Evolutionary conservation across 495 filamentous ascomycete species (phyloP), one percentile per base, ranked within the genome.

Genomic region (Aspergillus homomorphus): DNA sequence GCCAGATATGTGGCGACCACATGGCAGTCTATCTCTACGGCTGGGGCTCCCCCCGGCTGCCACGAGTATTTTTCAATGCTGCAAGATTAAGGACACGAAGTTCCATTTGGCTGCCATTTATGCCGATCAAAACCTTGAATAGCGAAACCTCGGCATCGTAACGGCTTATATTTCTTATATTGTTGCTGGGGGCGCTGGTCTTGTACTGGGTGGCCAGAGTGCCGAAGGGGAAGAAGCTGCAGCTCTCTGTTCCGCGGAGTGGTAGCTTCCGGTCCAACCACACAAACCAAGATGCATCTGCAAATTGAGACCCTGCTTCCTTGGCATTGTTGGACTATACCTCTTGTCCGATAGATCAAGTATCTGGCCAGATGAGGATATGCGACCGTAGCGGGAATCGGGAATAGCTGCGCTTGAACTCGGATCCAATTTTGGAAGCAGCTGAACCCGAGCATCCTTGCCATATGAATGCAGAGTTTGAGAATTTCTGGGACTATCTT

Each of bases 151-250:
- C 60, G 87, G 85, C 38, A 77, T 87, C 46, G 70, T 83, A 60
- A 90, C 77, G 74, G 83, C 70, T 0, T 92, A 83, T 66, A 78
- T 91, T 57, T 65, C 80, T 16, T 88, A 91, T 69, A 93, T 93
- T 69, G 71, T 91, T 57, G 64, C 68, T 24, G n/a, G 84, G 63
- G 21, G 89, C 88, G 0, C 61, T 89, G 23, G 71, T 73, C 23
- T 64, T 92, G 22, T 93, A 92, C 72, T 93, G 85, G 84, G 69
- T 88, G 45, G 79, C 80, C 9, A 72, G 89, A 12, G 86, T 93
- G 54, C 87, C 87, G 12, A 89, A 89, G 80, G 80, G 70, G 14
- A 44, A 61, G 70, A 68, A 56, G 45, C 38, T 14, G 33, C 33
- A 5, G 33, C 8, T 38, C 33, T 12, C 2, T 10, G 33, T 38